Evolutionary conservation across 2,329 filamentous ascomycete species (phyloP).

Genomic region (Aspergillus uvarum): DNA sequence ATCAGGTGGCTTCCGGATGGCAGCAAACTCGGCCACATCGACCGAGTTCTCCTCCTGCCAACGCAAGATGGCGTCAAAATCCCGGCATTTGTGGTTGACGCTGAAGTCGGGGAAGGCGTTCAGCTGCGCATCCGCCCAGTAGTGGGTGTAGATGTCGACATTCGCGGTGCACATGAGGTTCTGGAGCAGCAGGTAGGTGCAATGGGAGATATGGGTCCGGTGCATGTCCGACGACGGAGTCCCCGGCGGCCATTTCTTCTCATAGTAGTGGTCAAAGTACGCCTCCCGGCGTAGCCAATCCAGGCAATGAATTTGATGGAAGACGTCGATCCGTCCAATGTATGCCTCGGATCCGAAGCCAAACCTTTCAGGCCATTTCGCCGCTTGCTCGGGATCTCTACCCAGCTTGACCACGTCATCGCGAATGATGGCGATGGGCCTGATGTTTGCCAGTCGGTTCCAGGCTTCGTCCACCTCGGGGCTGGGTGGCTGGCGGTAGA

Average conservation of each 20-base stretch:
- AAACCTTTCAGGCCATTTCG: neutral
- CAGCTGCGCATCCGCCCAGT: constrained; percentile 1
- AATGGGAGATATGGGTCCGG: constrained; percentile 8
- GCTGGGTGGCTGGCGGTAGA: constrained; percentile 8
- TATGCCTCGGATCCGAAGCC: constrained; percentile 6
- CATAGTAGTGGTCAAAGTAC: constrained; percentile 7
- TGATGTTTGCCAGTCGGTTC: constrained; percentile 2
- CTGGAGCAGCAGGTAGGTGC: constrained; percentile 9
- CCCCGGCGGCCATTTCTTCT: constrained; percentile 2
- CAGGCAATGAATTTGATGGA: constrained; percentile 10
- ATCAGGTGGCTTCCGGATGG: neutral
- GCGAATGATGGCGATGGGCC: neutral
- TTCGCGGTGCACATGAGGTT: constrained; percentile 6
- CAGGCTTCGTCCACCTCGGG: constrained; percentile 5
- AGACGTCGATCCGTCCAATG: constrained; percentile 7
- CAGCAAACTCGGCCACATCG: neutral
- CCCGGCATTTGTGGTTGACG: constrained; percentile 6
- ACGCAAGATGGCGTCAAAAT: neutral
- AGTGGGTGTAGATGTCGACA: constrained; percentile 1
- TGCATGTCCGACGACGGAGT: constrained; percentile 2
- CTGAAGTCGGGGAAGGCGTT: constrained; percentile 8
- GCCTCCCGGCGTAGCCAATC: constrained; percentile 5
- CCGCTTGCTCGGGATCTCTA: neutral
- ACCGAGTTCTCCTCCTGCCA: constrained; percentile 3
- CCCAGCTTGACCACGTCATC: constrained; percentile 5